Conservation (phyloP, 768 basidiomycete species). For the Mycena filopes region DNA sequence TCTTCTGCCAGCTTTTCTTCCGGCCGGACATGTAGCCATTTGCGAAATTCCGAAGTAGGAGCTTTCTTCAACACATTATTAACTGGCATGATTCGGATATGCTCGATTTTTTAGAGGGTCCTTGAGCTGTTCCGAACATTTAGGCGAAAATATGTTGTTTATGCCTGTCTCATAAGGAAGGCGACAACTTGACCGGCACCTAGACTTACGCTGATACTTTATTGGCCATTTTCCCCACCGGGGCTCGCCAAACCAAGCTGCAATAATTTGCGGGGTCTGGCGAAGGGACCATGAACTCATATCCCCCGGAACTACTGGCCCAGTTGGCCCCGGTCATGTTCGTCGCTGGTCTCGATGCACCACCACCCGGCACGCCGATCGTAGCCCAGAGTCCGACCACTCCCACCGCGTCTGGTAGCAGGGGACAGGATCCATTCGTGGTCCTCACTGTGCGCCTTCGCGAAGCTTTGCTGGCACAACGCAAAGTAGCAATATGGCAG, state of each 20-base stretch:
- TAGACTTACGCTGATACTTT: neutral
- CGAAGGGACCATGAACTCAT: constrained; percentile 79
- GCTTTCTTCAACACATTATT: too few relatives aligned
- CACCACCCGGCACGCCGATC: constrained; percentile 35
- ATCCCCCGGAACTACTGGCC: constrained; percentile 88
- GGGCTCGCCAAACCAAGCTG: neutral
- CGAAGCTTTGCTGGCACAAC: constrained; percentile 72
- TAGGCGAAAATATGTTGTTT: neutral
- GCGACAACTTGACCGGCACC: neutral
- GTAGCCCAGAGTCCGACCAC: constrained; percentile 37
- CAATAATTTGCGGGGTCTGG: constrained; percentile 3
- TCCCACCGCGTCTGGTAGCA: constrained; percentile 36
- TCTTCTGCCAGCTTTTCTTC: too few relatives aligned
- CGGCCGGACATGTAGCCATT: too few relatives aligned
- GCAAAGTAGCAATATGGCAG: constrained; percentile 76
- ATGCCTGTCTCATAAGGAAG: neutral
- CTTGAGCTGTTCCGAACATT: too few relatives aligned
- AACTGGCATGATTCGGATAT: too few relatives aligned
- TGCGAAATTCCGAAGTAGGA: too few relatives aligned
- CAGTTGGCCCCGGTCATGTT: constrained; percentile 96
- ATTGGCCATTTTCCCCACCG: neutral
- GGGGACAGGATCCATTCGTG: constrained; percentile 69
- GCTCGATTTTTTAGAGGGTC: too few relatives aligned
- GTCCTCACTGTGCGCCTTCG: constrained; percentile 71
- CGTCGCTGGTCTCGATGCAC: constrained; percentile 81